Percentiles rank a stretch among this genome's conserved stretches.
These are phyloP conservation scores for Penicillium arizonense DNA, from an alignment of 495 filamentous ascomycete genomes.

Conservation along the genomic window DNA sequence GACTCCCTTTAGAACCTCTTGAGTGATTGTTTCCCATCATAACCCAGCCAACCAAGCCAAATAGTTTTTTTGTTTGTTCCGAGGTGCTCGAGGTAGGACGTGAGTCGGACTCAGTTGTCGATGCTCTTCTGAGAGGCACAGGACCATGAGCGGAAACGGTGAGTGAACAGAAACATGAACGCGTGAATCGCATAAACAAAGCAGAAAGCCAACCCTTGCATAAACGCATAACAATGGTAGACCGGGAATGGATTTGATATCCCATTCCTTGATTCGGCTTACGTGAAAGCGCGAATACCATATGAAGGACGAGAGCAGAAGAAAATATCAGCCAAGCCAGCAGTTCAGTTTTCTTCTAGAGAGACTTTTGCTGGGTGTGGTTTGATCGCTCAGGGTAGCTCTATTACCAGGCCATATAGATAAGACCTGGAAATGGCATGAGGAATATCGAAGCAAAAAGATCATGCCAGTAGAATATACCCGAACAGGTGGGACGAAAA, in stretches of 20 bases:
- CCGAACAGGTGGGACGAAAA: slow-evolving; percentile 5
- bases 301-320: slow-evolving; percentile 10
- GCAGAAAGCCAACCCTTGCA: slow-evolving; percentile 15
- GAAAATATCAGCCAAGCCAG: background rate
- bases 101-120: background rate
- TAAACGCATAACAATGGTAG: slow-evolving; percentile 11
- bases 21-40: background rate
- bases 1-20: background rate
- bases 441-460: slow-evolving; percentile 17
- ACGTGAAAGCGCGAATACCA: slow-evolving; percentile 5
- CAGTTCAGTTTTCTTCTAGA: slow-evolving; percentile 12
- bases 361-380: slow-evolving; percentile 9
- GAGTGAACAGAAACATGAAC: background rate
- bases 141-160: slow-evolving; percentile 4
- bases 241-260: slow-evolving; percentile 3
- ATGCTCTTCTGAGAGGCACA: background rate
- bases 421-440: slow-evolving; percentile 12
- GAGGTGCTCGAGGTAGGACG: background rate
- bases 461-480: slow-evolving; percentile 6
- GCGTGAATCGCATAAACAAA: background rate
- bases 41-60: background rate
- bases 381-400: slow-evolving; percentile 20
- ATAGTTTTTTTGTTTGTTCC: background rate
- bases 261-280: background rate
- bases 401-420: slow-evolving; percentile 16